Evolutionary conservation across 495 filamentous ascomycete genomes (phyloP), one percentile per base, ranked within the genome.

Genomic region (Talaromyces adpressus): DNA sequence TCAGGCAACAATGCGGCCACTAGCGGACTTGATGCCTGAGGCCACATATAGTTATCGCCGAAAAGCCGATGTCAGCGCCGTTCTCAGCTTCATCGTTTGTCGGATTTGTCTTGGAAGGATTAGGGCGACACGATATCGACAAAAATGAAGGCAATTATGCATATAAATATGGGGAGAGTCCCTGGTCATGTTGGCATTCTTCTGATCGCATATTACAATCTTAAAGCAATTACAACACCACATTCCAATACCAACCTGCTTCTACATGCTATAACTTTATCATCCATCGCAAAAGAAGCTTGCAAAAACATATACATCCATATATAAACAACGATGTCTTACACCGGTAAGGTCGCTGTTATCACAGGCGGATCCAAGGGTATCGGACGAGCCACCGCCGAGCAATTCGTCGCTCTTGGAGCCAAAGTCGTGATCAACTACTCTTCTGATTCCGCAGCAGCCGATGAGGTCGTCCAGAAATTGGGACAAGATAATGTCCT

Each of bases 301-400:
- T 66, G 32, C 18, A 68, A 22, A 5, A 67, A 61, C 3, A 67
- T 18, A 49, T 20, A 49, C 45, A 9, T 45, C 3, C 39, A 30
- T 30, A 30, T 45, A 18, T 14, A 49, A 27, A 64, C 49, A 0
- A 68, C 11, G 11, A 72, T 75, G 53, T 66, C 80, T 36, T 81
- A 88, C 61, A 20, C 73, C 6, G 82, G 80, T 49, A 88, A 87
- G 75, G 79, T 87, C 61, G 79, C 82, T 59, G 66, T 90, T 56
- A 79, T 91, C 67, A 90, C 88, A 32, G 87, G 88, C 61, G 84
- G 77, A 61, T 85, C 84, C 23, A 87, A 84, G 68, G 89, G 88
- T 53, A 90, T 91, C 47, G 89, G 88, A 63, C 79, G 74, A 59
- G 81, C 87, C 60, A 79, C 80, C 4, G 81, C 84, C 32, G 74